Evolutionary conservation across 2,329 filamentous ascomycete species (phyloP), one percentile per base, ranked within the genome.

Genomic region (Laburnicola sp.): DNA sequence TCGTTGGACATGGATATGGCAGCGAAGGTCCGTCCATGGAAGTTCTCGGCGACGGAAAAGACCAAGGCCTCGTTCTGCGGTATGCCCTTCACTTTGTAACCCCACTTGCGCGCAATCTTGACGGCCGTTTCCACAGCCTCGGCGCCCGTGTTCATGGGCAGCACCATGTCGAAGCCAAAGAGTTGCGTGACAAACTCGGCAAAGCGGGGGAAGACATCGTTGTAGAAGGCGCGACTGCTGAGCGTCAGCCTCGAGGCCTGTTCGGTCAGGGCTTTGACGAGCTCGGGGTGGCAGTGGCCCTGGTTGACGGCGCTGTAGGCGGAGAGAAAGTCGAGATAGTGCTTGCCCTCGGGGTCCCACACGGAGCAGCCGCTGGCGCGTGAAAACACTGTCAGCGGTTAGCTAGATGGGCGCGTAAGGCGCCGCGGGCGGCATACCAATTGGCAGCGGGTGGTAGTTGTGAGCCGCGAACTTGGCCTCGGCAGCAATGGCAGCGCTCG

Each of bases 301-400:
- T 97, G 93, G 80, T 97, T 97, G 71, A 97, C 91, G 56, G 94
- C 94, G 63, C 89, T 95, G 82, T 99, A 99, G 60, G 94, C 94
- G 40, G 93, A 97, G 60, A 99, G 85, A 78, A 97, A 99, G 78
- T 99, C 94, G 66, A 97, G 86, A 76, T 99, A 97, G 74, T 96
- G 87, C 65, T 73, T 71, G 61, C 89, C 91, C 79, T 99, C 94
- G 16, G 94, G 94, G 71, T 99, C 94, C 93, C 94, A 99, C 51
- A 97, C 94, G 54, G 88, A 86, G 69, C 88, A 87, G 42, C 93
- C 94, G 65, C 86, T 83, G 36, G 91, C 94, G 59, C 86, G 85
- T 50, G 93, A 82, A 75, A 97, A 97, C 2, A 73, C 70, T 73
- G 28, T 4, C 11, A 6, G 5, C 2, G n/a, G 44, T 70, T 41